Conservation (phyloP, 176 grass and related monocot species). For the Phragmites australis region DNA sequence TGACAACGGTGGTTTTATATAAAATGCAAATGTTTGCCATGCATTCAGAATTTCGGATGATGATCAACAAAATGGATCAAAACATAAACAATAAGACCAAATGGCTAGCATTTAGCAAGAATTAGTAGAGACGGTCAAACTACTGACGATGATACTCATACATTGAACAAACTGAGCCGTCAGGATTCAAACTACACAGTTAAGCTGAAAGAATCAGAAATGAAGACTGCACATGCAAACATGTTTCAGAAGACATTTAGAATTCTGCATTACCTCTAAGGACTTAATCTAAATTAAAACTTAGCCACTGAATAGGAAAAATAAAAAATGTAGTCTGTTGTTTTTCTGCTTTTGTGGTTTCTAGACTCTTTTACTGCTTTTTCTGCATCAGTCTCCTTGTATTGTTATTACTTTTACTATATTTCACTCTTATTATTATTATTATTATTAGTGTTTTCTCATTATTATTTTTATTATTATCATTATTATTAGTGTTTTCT, state of each 20-base stretch:
- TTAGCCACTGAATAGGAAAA: background rate
- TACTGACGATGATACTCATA: background rate
- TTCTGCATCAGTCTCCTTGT: too few species aligned
- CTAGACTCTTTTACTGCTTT: too few species aligned
- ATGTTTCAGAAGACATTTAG: background rate
- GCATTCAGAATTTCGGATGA: background rate
- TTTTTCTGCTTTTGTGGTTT: background rate
- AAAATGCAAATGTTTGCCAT: conserved; percentile 16
- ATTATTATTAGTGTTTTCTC: too few species aligned
- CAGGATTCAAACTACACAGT: background rate
- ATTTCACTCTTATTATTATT: too few species aligned
- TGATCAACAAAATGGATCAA: background rate
- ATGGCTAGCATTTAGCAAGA: background rate
- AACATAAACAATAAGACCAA: background rate
- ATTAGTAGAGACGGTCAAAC: background rate
- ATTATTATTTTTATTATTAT: too few species aligned
- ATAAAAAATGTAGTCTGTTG: background rate
- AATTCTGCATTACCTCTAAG: background rate
- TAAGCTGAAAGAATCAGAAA: background rate
- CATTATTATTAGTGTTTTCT: too few species aligned
- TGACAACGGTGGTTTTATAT: conserved; percentile 7
- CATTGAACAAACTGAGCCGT: background rate
- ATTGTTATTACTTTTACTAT: too few species aligned
- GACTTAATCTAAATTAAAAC: background rate
- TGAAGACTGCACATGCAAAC: background rate